A percentile compares a stretch with the other conserved stretches of the same genome.
Conservation (phyloP, 2,329 filamentous ascomycete genomes). For the Truncatella angustata region DNA sequence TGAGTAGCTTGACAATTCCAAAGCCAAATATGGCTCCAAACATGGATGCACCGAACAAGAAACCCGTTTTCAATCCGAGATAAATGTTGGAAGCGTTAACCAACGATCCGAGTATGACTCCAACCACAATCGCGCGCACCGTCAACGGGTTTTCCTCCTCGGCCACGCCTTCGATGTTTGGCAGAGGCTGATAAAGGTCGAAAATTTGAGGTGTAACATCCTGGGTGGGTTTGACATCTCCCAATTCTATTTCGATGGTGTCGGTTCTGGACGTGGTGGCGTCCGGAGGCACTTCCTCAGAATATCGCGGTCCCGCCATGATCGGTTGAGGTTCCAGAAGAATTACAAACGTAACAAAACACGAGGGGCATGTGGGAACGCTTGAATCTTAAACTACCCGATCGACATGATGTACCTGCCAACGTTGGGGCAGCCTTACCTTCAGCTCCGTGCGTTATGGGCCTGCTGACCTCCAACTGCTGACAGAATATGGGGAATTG, state of each 20-base stretch:
- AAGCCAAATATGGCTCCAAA: slow-evolving; percentile 55
- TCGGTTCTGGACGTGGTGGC: neutral
- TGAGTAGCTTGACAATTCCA: slow-evolving; percentile 49
- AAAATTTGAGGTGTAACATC: slow-evolving; percentile 10
- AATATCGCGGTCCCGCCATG: neutral
- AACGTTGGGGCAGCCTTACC: neutral
- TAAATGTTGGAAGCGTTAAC: slow-evolving; percentile 60
- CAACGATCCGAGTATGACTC: slow-evolving; percentile 50
- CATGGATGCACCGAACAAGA: slow-evolving; percentile 43
- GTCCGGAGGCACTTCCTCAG: slow-evolving; percentile 1
- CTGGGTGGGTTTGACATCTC: neutral
- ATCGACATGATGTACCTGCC: neutral
- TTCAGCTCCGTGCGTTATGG: neutral
- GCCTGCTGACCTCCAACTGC: neutral
- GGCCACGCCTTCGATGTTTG: slow-evolving; percentile 32
- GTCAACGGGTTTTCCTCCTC: slow-evolving; percentile 44
- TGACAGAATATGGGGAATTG: neutral
- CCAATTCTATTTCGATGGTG: neutral
- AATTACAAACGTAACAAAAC: neutral
- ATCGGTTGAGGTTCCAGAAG: neutral
- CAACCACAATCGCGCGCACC: slow-evolving; percentile 49
- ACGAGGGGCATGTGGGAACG: neutral
- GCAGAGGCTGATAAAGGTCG: slow-evolving; percentile 39
- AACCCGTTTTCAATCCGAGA: slow-evolving; percentile 48
- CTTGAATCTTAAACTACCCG: neutral